phyloP scores from a whole-genome alignment of 1,284 basidiomycete genomes.

The Sanghuangporus sanghuang region DNA sequence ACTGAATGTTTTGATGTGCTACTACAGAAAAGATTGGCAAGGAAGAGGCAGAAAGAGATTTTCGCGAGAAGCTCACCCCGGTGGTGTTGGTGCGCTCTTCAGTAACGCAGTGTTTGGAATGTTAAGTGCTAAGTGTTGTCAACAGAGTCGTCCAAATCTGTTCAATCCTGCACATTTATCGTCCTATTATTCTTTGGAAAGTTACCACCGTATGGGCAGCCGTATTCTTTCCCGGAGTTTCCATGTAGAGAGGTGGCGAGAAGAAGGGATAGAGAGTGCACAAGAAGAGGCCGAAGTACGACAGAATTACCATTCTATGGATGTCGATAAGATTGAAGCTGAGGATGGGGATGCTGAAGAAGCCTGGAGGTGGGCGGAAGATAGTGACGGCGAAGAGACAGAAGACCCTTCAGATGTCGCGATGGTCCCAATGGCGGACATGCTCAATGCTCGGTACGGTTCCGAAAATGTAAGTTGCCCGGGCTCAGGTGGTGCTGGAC shows the following conservation, averaged over 20 bases:
- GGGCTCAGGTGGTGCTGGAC: too few species aligned
- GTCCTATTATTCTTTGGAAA: slow-evolving; percentile 63
- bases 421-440: slow-evolving; percentile 97
- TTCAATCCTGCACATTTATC: slow-evolving; percentile 50
- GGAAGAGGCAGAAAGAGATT: slow-evolving; percentile 78
- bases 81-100: slow-evolving; percentile 50
- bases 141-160: slow-evolving; percentile 63
- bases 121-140: slow-evolving; percentile 1
- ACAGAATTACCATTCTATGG: slow-evolving; percentile 38
- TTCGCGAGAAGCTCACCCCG: slow-evolving; percentile 59
- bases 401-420: slow-evolving; percentile 71
- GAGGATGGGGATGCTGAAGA: slow-evolving; percentile 19
- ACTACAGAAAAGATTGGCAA: slow-evolving; percentile 79
- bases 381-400: slow-evolving; percentile 45
- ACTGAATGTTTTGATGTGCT: slow-evolving; percentile 11
- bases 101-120: background rate
- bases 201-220: slow-evolving; percentile 90
- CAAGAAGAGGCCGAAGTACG: slow-evolving; percentile 20
- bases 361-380: slow-evolving; percentile 23
- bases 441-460: slow-evolving; percentile 87
- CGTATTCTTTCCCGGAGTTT: slow-evolving; percentile 92
- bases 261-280: slow-evolving; percentile 29
- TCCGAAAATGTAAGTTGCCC: slow-evolving; percentile 65
- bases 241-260: slow-evolving; percentile 60
- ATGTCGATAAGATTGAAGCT: slow-evolving; percentile 25